A percentile compares a stretch with the other conserved stretches of the same genome.
phyloP scores from a whole-genome alignment of 148 eudicot species.

The Heliosperma pusillum region DNA sequence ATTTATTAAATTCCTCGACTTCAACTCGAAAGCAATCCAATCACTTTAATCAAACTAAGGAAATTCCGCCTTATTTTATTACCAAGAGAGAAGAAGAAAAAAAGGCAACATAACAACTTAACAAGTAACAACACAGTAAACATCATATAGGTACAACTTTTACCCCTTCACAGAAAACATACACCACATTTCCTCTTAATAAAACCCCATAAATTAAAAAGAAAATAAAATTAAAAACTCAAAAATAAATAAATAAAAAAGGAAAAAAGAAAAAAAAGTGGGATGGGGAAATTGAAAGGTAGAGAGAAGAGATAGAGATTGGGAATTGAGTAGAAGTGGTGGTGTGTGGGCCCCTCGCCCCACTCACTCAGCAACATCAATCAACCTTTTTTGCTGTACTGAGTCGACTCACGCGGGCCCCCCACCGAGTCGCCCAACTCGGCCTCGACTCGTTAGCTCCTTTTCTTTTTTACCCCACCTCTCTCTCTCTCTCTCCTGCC shows the following conservation, averaged over 20 bases:
- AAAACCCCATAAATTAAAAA: neutral
- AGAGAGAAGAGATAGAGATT: neutral
- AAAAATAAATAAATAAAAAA: no score
- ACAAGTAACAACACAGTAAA: neutral
- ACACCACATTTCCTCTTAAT: neutral
- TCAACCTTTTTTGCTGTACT: constrained; percentile 12
- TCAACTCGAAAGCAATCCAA: neutral
- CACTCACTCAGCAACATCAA: constrained; percentile 26
- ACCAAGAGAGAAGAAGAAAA: neutral
- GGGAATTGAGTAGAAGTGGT: neutral
- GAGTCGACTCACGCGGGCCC: constrained; percentile 7
- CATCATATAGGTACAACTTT: neutral
- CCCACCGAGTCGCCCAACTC: neutral
- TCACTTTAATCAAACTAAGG: neutral
- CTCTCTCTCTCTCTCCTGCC: neutral
- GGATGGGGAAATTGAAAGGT: neutral
- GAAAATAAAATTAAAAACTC: no score
- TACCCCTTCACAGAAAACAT: neutral
- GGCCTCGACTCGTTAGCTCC: constrained; percentile 3
- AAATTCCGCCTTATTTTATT: neutral
- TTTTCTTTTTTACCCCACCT: neutral
- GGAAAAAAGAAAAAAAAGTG: neutral
- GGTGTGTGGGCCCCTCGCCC: neutral
- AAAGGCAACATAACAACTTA: neutral
- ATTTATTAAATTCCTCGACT: neutral